Evolutionary conservation across 2,329 filamentous ascomycete genomes (phyloP).

Genomic region (Fusarium buharicum): DNA sequence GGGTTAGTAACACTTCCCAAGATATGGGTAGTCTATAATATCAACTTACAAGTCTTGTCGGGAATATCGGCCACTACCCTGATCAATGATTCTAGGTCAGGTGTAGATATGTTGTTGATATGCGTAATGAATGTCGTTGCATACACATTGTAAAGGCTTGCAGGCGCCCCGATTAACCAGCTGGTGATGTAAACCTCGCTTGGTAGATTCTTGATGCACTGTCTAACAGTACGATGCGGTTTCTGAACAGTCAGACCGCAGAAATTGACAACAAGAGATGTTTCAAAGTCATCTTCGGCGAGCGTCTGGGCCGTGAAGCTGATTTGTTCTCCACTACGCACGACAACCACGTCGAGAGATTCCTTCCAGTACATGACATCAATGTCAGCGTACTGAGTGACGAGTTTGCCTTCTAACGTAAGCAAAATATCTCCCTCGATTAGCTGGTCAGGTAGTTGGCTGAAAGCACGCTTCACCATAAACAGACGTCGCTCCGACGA

Average conservation of each 20-base stretch:
- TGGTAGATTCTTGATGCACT: slow-evolving; percentile 97
- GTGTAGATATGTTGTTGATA: slow-evolving; percentile 88
- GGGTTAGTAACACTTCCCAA: neutral
- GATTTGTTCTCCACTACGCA: slow-evolving; percentile 86
- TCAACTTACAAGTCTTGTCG: slow-evolving; percentile 83
- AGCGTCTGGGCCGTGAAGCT: slow-evolving; percentile 83
- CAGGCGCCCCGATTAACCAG: slow-evolving; percentile 80
- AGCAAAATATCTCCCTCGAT: slow-evolving; percentile 92
- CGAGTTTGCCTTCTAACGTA: slow-evolving; percentile 87
- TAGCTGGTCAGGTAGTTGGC: slow-evolving; percentile 63
- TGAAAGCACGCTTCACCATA: slow-evolving; percentile 91
- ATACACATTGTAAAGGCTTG: slow-evolving; percentile 89
- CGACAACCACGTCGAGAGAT: slow-evolving; percentile 81
- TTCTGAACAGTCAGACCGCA: slow-evolving; percentile 93
- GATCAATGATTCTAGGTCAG: slow-evolving; percentile 83
- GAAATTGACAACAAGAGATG: slow-evolving; percentile 89
- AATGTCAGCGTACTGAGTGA: slow-evolving; percentile 90
- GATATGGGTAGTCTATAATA: accelerated
- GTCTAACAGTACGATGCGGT: slow-evolving; percentile 93
- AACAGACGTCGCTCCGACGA: slow-evolving; percentile 94
- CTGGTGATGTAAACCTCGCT: slow-evolving; percentile 96
- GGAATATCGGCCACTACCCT: slow-evolving; percentile 86
- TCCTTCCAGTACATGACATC: slow-evolving; percentile 96
- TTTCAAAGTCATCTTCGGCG: slow-evolving; percentile 89
- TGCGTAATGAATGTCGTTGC: slow-evolving; percentile 98